phyloP scores from a whole-genome alignment of 2,329 filamentous ascomycete species.

The Chrysosporium keratinophilum region DNA sequence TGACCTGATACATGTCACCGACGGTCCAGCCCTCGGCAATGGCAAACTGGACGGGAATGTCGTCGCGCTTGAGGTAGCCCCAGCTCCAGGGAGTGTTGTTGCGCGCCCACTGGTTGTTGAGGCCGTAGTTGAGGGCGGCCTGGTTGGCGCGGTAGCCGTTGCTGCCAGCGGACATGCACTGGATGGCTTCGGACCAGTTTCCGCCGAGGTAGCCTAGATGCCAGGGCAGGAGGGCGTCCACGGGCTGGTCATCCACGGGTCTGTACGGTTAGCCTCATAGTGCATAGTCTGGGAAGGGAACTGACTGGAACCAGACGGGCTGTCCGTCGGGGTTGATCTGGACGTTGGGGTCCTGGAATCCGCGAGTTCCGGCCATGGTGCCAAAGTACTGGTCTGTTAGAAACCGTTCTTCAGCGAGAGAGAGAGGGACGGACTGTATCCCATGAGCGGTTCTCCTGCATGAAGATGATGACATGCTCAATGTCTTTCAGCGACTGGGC shows the following conservation, averaged over 20 bases:
- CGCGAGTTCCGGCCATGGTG: constrained; percentile 46
- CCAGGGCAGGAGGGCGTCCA: constrained; percentile 42
- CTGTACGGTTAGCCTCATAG: not conserved
- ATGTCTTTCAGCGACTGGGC: constrained; percentile 42
- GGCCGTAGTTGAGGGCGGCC: constrained; percentile 41
- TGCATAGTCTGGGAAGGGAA: not conserved
- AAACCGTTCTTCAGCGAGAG: too few species aligned
- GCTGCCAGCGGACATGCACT: constrained; percentile 44
- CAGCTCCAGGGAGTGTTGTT: constrained; percentile 47
- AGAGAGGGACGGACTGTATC: constrained; percentile 24
- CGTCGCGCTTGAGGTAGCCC: constrained; percentile 42
- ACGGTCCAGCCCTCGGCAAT: constrained; percentile 47
- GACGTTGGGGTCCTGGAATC: constrained; percentile 48
- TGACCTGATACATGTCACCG: constrained; percentile 47
- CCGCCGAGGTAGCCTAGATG: constrained; percentile 47
- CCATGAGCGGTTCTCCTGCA: constrained; percentile 43
- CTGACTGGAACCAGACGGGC: constrained; percentile 42
- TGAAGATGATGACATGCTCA: constrained; percentile 49
- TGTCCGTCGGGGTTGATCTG: constrained; percentile 40
- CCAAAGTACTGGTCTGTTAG: constrained; percentile 40
- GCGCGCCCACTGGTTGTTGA: constrained; percentile 46
- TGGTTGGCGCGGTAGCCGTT: constrained; percentile 47
- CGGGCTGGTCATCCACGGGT: constrained; percentile 30
- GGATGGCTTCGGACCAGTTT: constrained; percentile 42
- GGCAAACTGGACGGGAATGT: constrained; percentile 47